A percentile compares a stretch with the other conserved stretches of the same genome.
phyloP scores from a whole-genome alignment of 768 basidiomycete genomes.

The Tulasnella sp. region DNA sequence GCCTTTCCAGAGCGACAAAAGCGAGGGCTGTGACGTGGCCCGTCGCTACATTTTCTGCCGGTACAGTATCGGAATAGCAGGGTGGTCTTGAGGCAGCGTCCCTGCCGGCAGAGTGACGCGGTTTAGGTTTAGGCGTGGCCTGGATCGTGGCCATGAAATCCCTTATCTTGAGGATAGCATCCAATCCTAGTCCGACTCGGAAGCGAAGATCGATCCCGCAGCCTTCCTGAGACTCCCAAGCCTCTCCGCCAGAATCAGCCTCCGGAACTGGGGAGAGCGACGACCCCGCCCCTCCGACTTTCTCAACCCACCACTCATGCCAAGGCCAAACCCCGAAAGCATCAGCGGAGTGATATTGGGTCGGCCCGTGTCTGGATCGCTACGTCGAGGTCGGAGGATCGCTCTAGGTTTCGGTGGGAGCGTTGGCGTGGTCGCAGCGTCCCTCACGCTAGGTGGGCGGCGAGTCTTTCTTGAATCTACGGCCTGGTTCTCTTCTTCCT shows the following conservation, averaged over 20 bases:
- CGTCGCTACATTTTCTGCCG: too few species aligned
- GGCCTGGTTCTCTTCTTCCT: not conserved
- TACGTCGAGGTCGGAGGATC: not conserved
- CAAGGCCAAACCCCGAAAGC: not conserved
- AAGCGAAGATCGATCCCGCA: not conserved
- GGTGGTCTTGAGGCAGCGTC: not conserved
- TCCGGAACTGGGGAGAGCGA: not conserved
- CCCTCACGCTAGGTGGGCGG: not conserved
- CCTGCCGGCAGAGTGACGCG: not conserved
- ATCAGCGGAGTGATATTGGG: not conserved
- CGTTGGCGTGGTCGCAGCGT: not conserved
- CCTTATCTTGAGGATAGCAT: not conserved
- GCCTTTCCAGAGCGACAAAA: too few species aligned
- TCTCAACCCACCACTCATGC: slow-evolving; percentile 1
- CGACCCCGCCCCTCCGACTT: not conserved
- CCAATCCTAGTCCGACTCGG: not conserved
- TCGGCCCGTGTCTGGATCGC: not conserved
- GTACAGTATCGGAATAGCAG: not conserved
- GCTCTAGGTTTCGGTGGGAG: not conserved
- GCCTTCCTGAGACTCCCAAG: not conserved
- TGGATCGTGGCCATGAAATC: not conserved
- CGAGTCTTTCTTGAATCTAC: not conserved
- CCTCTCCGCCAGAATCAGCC: not conserved
- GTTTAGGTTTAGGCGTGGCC: not conserved
- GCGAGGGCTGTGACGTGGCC: too few species aligned